phyloP scores from a whole-genome alignment of 805 yeast species.

The Cyberlindnera lachancei region DNA sequence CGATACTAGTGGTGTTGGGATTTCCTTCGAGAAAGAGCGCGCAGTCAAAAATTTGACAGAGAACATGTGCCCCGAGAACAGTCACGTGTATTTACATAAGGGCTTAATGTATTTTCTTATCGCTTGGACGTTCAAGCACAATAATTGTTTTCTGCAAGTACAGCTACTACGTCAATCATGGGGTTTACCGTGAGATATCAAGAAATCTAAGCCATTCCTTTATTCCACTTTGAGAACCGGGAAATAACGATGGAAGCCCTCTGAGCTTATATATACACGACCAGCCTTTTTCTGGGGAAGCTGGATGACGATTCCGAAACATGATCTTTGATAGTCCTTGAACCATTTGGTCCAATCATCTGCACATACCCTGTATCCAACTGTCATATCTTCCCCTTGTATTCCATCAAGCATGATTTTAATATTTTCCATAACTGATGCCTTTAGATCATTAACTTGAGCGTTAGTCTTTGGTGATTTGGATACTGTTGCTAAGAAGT shows the following conservation, averaged over 20 bases:
- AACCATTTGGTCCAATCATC: constrained; percentile 26
- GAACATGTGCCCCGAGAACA: too few relatives aligned
- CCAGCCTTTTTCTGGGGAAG: constrained; percentile 8
- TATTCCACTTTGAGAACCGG: constrained; percentile 27
- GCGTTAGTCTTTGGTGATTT: constrained; percentile 2
- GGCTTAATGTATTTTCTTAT: too few relatives aligned
- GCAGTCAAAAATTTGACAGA: too few relatives aligned
- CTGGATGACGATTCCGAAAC: constrained; percentile 20
- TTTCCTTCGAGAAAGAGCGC: too few relatives aligned
- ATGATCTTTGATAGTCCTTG: constrained; percentile 23
- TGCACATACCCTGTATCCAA: constrained; percentile 20
- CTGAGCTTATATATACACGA: constrained; percentile 22
- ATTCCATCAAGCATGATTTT: constrained; percentile 11
- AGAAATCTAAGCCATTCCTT: too few relatives aligned
- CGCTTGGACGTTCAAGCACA: too few relatives aligned
- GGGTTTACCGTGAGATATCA: too few relatives aligned
- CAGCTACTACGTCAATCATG: too few relatives aligned
- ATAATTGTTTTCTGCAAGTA: too few relatives aligned
- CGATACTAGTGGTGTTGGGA: too few relatives aligned
- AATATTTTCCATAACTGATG: constrained; percentile 3
- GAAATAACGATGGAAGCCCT: constrained; percentile 39
- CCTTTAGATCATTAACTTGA: constrained; percentile 4
- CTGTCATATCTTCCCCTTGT: constrained; percentile 16
- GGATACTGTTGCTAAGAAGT: constrained; percentile 15
- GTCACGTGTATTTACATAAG: too few relatives aligned